Conservation (phyloP, 208 protist genomes). For the Leishmania mexicana region DNA sequence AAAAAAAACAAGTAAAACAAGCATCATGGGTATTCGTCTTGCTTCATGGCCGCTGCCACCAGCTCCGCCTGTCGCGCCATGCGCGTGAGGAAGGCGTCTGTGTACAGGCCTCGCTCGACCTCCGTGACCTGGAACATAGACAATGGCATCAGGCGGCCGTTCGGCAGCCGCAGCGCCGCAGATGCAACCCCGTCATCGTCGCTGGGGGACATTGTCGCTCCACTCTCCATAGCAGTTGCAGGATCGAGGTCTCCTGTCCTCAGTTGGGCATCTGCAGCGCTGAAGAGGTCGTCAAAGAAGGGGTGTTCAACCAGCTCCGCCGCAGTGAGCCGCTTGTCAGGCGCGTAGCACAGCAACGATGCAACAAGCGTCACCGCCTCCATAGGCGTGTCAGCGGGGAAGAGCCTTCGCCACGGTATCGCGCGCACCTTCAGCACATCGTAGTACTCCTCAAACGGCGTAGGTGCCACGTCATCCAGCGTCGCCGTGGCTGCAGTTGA, state of each 20-base stretch:
- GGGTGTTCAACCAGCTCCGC: constrained; percentile 97
- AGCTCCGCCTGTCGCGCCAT: constrained; percentile 35
- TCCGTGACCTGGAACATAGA: constrained; percentile 70
- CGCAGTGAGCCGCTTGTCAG: constrained; percentile 95
- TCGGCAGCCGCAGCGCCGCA: constrained; percentile 40
- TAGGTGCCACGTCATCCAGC: constrained; percentile 13
- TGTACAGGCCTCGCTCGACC: constrained; percentile 40
- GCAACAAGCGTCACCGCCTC: constrained; percentile 97
- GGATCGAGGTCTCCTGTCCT: neutral
- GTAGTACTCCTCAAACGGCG: constrained; percentile 64
- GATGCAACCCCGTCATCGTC: neutral
- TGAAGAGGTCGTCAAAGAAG: constrained; percentile 96
- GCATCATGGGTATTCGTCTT: neutral
- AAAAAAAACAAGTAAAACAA: neutral
- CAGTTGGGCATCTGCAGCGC: constrained; percentile 32
- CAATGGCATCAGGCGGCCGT: constrained; percentile 52
- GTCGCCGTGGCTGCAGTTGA: constrained; percentile 3
- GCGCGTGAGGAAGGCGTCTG: constrained; percentile 28
- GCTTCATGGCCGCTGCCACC: constrained; percentile 13
- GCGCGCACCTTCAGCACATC: constrained; percentile 97
- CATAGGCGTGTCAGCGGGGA: constrained; percentile 69
- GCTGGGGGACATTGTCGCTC: no score
- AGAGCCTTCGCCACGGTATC: constrained; percentile 94
- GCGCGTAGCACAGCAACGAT: constrained; percentile 95
- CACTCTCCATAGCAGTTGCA: constrained; percentile 1